Percentiles rank a stretch among this genome's conserved stretches.
Conservation (phyloP, 2,329 filamentous ascomycete genomes). For the Tothia fuscella region DNA sequence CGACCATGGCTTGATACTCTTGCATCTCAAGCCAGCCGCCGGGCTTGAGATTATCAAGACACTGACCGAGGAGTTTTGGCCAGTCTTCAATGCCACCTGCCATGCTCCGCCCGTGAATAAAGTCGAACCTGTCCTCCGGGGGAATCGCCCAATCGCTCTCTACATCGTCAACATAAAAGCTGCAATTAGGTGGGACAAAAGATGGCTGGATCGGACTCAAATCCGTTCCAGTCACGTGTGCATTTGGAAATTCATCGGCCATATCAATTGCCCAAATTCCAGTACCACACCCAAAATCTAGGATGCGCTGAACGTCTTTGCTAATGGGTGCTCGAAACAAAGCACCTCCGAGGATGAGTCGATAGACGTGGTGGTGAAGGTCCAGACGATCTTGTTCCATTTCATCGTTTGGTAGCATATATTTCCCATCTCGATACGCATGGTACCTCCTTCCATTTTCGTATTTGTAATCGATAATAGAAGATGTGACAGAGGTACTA, state of each 20-base stretch:
- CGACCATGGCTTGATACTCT: constrained; percentile 18
- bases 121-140: constrained; percentile 36
- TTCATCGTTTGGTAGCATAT: constrained; percentile 22
- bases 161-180: constrained; percentile 48
- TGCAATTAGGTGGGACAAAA: constrained; percentile 42
- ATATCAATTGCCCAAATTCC: constrained; percentile 22
- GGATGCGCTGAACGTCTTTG: constrained; percentile 15
- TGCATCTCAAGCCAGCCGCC: constrained; percentile 13
- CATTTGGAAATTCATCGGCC: constrained; percentile 23
- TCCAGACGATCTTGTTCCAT: constrained; percentile 14
- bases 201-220: constrained; percentile 27
- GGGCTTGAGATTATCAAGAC: constrained; percentile 28
- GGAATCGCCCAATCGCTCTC: constrained; percentile 44
- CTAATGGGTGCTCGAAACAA: constrained; percentile 29
- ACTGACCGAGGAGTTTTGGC: constrained; percentile 30
- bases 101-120: constrained; percentile 44
- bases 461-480: not conserved
- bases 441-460: constrained; percentile 9
- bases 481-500: not conserved
- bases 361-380: constrained; percentile 6
- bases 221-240: constrained; percentile 25
- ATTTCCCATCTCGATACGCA: constrained; percentile 8
- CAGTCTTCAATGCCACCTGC: constrained; percentile 43
- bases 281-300: constrained; percentile 20
- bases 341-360: constrained; percentile 19